A percentile compares a stretch with the other conserved stretches of the same genome.
These are phyloP conservation scores for Stylonectria norvegica DNA, from an alignment of 2,329 filamentous ascomycete species.

Conservation along the genomic window DNA sequence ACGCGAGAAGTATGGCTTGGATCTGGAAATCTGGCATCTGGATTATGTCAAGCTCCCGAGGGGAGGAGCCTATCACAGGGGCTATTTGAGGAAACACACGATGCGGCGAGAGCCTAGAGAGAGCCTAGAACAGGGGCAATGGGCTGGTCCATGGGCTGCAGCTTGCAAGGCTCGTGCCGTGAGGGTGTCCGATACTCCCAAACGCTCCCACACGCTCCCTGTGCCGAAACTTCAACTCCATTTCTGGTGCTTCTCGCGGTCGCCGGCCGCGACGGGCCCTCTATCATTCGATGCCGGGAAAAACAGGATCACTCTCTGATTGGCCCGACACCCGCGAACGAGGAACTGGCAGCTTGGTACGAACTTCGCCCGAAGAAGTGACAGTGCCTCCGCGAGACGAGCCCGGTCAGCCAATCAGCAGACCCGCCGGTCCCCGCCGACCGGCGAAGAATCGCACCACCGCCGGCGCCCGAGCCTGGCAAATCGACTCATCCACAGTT, in stretches of 20 bases:
- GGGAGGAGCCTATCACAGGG: too few relatives aligned
- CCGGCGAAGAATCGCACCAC: slow-evolving; percentile 25
- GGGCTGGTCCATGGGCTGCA: too few relatives aligned
- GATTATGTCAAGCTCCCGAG: too few relatives aligned
- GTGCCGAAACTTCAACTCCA: background rate
- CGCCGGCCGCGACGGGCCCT: background rate
- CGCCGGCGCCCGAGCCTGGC: slow-evolving; percentile 9
- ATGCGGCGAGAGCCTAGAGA: too few relatives aligned
- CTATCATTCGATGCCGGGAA: slow-evolving; percentile 24
- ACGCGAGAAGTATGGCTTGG: too few relatives aligned
- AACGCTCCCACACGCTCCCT: background rate
- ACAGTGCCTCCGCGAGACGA: slow-evolving; percentile 12
- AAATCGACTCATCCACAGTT: slow-evolving; percentile 27
- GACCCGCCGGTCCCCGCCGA: slow-evolving; percentile 24
- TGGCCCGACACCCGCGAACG: slow-evolving; percentile 6
- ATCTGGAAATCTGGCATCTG: too few relatives aligned
- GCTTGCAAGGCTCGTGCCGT: background rate
- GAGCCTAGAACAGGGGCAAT: too few relatives aligned
- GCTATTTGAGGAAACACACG: too few relatives aligned
- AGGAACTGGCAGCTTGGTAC: too few relatives aligned
- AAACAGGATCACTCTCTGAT: slow-evolving; percentile 18
- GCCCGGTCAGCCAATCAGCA: slow-evolving; percentile 20
- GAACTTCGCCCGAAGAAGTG: too few relatives aligned
- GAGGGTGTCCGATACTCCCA: background rate
- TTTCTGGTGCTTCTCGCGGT: background rate